These are phyloP conservation scores for Colletotrichum sp. DNA, from an alignment of 2,329 filamentous ascomycete genomes.

Conservation along the genomic window DNA sequence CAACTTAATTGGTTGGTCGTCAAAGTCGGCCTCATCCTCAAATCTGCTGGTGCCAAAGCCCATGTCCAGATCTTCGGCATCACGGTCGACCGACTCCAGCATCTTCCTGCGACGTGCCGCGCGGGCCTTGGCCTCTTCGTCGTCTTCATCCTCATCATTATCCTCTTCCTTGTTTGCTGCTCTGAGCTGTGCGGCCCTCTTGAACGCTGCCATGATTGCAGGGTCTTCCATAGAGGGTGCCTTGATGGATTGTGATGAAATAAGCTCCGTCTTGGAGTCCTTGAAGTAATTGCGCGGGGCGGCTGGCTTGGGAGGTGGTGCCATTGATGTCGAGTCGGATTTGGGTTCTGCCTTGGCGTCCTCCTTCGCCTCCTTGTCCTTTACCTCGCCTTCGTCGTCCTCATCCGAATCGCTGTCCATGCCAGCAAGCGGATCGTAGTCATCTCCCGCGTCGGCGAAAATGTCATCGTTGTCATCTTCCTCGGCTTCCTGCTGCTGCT, in stretches of 20 bases:
- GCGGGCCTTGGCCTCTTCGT: slow-evolving; percentile 57
- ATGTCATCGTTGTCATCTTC: slow-evolving; percentile 66
- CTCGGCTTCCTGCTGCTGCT: slow-evolving; percentile 51
- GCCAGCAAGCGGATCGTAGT: slow-evolving; percentile 71
- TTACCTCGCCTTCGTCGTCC: slow-evolving; percentile 42
- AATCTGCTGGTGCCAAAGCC: slow-evolving; percentile 89
- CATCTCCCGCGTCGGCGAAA: slow-evolving; percentile 68
- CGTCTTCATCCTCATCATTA: slow-evolving; percentile 42
- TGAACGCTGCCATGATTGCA: slow-evolving; percentile 81
- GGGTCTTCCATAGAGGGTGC: slow-evolving; percentile 72
- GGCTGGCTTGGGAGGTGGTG: slow-evolving; percentile 48
- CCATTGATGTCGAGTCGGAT: slow-evolving; percentile 40
- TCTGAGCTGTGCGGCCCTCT: slow-evolving; percentile 76
- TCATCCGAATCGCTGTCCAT: slow-evolving; percentile 50
- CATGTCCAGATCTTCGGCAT: slow-evolving; percentile 91
- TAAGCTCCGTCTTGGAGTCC: slow-evolving; percentile 58
- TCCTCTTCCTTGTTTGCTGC: slow-evolving; percentile 33
- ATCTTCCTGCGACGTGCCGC: slow-evolving; percentile 76
- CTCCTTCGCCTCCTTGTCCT: slow-evolving; percentile 26
- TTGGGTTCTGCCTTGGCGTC: slow-evolving; percentile 20
- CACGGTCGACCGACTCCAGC: slow-evolving; percentile 75
- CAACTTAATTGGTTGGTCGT: slow-evolving; percentile 70
- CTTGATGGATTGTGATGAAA: slow-evolving; percentile 56
- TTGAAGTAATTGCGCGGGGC: slow-evolving; percentile 66
- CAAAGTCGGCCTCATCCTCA: slow-evolving; percentile 86